These are phyloP conservation scores for Fusarium duplospermum DNA, from an alignment of 2,329 filamentous ascomycete genomes.

Conservation along the genomic window DNA sequence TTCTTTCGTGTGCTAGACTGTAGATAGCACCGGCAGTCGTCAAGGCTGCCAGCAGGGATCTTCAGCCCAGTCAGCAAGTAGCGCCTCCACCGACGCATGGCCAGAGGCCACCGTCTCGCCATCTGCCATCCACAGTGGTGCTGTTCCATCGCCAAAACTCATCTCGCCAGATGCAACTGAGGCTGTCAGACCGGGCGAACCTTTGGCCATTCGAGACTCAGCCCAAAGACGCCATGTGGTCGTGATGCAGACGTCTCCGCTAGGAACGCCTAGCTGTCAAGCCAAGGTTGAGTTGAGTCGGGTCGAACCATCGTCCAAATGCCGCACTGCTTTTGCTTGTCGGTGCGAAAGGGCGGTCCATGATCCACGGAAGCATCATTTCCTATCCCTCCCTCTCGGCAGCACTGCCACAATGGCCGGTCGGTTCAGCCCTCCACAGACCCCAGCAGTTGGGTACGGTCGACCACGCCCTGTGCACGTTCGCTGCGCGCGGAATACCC, in stretches of 20 bases:
- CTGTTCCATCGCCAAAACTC: conserved; percentile 25
- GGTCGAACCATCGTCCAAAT: conserved; percentile 8
- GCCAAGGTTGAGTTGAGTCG: neutral
- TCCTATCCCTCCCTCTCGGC: conserved; percentile 20
- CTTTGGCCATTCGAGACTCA: neutral
- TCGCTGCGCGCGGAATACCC: conserved; percentile 32
- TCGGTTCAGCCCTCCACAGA: conserved; percentile 34
- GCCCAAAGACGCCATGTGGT: neutral
- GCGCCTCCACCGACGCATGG: conserved; percentile 36
- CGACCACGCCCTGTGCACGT: conserved; percentile 23
- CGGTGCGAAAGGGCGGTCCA: conserved; percentile 21
- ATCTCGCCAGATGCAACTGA: conserved; percentile 23
- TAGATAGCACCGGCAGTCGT: conserved; percentile 28
- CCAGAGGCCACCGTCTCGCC: conserved; percentile 27
- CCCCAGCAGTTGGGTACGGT: conserved; percentile 18
- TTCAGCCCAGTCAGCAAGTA: conserved; percentile 44
- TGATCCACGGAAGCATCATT: conserved; percentile 17
- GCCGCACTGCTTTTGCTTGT: neutral
- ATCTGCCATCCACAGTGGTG: conserved; percentile 19
- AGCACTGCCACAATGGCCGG: conserved; percentile 35
- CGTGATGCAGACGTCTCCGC: neutral
- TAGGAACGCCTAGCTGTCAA: conserved; percentile 1
- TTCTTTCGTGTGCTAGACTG: conserved; percentile 13
- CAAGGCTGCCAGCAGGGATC: conserved; percentile 34
- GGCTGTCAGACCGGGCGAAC: conserved; percentile 22